Evolutionary conservation across 108 stramenopile species (phyloP), one percentile per base, ranked within the genome.

Genomic region (Cyclotella baltica): DNA sequence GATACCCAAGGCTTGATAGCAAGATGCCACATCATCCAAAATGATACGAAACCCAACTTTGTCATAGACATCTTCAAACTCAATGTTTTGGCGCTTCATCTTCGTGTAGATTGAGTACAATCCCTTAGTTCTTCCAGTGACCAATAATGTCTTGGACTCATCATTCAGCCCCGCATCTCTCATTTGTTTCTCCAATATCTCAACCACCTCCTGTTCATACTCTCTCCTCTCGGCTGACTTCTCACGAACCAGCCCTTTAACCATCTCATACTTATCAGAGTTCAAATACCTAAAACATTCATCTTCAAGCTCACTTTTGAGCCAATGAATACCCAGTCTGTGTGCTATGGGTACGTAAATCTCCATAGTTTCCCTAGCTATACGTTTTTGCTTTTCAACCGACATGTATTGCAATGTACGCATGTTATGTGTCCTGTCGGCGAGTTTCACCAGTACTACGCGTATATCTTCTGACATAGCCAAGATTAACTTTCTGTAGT

Each of bases 251-350:
- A 62, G 64, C 2, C 33, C 3, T 9, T 66, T 48, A 23, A 83
- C 48, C 16, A 9, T 20, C 22, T 62, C 22, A 43, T 67, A 78
- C 35, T 77, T 48, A 27, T 67, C 67, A 4, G 81, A 63, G 40
- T 62, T 37, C 46, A 83, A 48, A 22, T 71, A 65, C 30, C 53
- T 47, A 36, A 88, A 88, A n/a, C 85, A 80, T 37, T 74, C 52
- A 34, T 88, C 84, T 38, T 88, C 85, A 25, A 88, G 62, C 53
- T 85, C 84, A 11, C 46, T 68, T 65, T 88, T 88, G 0, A 85
- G n/a, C 36, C 33, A 55, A 29, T 80, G 62, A 18, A 88, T 69
- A 16, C 84, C 84, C 61, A 85, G 51, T 9, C 77, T 47, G 46
- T 85, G 72, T 6, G 85, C 85, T 5, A 88, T 30, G 13, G 87